Evolutionary conservation across 306 rosid species (phyloP).

Genomic region (Corylus heterophylla): DNA sequence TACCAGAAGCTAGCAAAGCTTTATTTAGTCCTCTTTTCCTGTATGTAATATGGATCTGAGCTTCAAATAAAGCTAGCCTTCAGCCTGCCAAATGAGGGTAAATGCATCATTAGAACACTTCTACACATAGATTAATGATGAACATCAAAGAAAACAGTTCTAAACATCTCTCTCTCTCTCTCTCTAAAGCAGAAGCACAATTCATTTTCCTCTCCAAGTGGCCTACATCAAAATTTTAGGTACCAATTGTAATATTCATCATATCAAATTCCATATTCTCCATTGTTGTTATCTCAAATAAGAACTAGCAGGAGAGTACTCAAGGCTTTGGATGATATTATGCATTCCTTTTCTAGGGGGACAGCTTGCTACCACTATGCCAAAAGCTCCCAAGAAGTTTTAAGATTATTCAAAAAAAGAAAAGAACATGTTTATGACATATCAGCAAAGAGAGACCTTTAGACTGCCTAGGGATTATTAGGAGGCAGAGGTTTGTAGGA

Average conservation of each 20-base stretch:
- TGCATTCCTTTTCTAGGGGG: no score
- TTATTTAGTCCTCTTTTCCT: not conserved
- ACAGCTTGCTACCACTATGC: not conserved
- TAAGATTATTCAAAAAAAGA: not conserved
- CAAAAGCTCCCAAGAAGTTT: not conserved
- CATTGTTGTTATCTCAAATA: not conserved
- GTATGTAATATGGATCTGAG: not conserved
- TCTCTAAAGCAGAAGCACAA: not conserved
- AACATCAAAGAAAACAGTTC: not conserved
- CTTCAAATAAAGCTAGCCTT: constrained; percentile 1
- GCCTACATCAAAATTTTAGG: not conserved
- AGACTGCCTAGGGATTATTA: not conserved
- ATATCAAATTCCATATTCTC: not conserved
- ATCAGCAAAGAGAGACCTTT: no score
- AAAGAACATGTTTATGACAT: not conserved
- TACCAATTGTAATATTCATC: not conserved
- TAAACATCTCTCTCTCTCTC: no score
- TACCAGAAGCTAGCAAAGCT: not conserved
- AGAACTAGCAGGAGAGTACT: not conserved
- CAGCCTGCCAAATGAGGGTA: constrained; percentile 11
- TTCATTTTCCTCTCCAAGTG: not conserved
- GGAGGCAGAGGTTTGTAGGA: not conserved
- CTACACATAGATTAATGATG: not conserved
- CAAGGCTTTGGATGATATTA: no score
- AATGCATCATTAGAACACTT: not conserved